Percentiles rank a stretch among this genome's conserved stretches.
Conservation (phyloP, 2,329 filamentous ascomycete species). For the Pseudogymnoascus sp. region DNA sequence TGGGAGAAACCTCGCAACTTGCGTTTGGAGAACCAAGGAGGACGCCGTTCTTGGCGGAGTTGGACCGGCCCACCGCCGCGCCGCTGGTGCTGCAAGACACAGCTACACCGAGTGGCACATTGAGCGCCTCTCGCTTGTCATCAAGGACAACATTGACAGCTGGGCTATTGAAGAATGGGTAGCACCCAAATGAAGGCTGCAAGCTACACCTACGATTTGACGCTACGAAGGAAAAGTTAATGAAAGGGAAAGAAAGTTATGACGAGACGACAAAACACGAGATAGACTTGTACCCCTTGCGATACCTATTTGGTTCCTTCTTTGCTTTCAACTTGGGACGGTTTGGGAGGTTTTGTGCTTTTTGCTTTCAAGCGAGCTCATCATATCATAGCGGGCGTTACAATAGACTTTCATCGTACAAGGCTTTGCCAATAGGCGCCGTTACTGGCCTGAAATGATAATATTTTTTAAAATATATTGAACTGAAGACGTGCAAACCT, state of each 20-base stretch:
- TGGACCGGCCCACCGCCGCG: slow-evolving; percentile 58
- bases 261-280: not conserved
- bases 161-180: slow-evolving; percentile 61
- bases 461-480: not conserved
- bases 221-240: slow-evolving; percentile 2
- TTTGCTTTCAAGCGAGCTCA: slow-evolving; percentile 5
- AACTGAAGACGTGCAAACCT: not conserved
- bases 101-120: slow-evolving; percentile 64
- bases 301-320: slow-evolving; percentile 9
- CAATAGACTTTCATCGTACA: not conserved
- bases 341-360: slow-evolving; percentile 1
- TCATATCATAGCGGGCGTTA: slow-evolving; percentile 11
- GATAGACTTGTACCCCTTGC: slow-evolving; percentile 4
- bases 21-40: slow-evolving; percentile 55
- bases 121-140: slow-evolving; percentile 61
- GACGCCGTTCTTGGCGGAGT: slow-evolving; percentile 55
- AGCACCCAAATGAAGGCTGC: not conserved
- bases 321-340: not conserved
- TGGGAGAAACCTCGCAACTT: slow-evolving; percentile 76
- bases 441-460: not conserved
- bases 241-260: not conserved
- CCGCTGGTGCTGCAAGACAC: slow-evolving; percentile 57
- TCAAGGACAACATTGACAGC: slow-evolving; percentile 56
- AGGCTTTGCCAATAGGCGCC: not conserved
- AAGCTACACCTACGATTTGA: not conserved